Percentiles rank a stretch among this genome's conserved stretches.
phyloP scores from a whole-genome alignment of 2,329 filamentous ascomycete genomes.

The Fusarium proliferatum region DNA sequence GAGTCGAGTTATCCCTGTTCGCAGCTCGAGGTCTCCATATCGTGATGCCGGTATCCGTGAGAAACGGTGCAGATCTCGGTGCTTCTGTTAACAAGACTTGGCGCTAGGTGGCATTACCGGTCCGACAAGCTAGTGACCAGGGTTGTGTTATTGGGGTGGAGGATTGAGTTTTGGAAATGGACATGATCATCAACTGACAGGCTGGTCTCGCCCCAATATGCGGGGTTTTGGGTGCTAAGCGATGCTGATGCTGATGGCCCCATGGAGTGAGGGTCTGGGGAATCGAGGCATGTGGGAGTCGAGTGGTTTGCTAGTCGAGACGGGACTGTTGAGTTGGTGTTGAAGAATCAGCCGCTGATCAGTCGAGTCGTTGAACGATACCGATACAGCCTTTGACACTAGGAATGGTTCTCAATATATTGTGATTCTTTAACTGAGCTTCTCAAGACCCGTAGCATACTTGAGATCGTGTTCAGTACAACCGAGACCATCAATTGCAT shows the following conservation, averaged over 20 bases:
- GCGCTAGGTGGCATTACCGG: constrained; percentile 18
- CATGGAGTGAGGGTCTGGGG: constrained; percentile 9
- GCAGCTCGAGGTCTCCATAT: neutral
- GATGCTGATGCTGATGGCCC: neutral
- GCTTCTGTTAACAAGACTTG: constrained; percentile 3
- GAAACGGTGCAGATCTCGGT: constrained; percentile 29
- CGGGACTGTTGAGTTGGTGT: neutral
- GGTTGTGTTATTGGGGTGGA: neutral
- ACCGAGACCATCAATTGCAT: neutral
- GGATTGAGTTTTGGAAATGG: neutral
- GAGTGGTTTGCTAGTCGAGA: neutral
- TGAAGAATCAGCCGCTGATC: constrained; percentile 2
- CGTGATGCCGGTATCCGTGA: constrained; percentile 25
- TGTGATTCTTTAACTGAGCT: neutral
- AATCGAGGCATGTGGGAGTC: neutral
- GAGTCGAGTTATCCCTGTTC: neutral
- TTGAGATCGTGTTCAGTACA: neutral
- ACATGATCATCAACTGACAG: neutral
- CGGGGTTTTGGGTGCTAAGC: constrained; percentile 13
- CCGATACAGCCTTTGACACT: neutral
- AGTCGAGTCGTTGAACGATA: neutral
- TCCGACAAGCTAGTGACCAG: constrained; percentile 10
- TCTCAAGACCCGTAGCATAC: rapidly evolving
- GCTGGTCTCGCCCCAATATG: constrained; percentile 8
- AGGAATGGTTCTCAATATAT: neutral